These are phyloP conservation scores for Gamsiella multidivaricata DNA, from an alignment of 192 early-diverging fungal species.

Conservation along the genomic window DNA sequence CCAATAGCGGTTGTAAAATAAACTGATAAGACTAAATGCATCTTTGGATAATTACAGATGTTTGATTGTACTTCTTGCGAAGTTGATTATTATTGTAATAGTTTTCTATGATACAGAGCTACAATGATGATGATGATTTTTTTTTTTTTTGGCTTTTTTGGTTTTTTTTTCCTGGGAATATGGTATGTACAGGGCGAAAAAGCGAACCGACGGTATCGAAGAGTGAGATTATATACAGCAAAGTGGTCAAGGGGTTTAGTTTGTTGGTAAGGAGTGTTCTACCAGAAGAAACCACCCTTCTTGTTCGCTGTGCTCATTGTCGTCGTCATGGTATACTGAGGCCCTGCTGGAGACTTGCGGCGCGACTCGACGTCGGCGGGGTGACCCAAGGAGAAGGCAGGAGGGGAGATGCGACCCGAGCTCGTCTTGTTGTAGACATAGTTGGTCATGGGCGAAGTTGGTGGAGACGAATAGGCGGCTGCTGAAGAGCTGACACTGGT, in stretches of 20 bases:
- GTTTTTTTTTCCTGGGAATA: slow-evolving; percentile 5
- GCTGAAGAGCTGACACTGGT: slow-evolving; percentile 28
- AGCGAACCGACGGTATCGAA: not conserved
- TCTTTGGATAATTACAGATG: too few species aligned
- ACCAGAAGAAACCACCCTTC: slow-evolving; percentile 50
- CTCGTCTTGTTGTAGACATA: slow-evolving; percentile 50
- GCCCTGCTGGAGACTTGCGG: slow-evolving; percentile 43
- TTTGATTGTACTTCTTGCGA: too few species aligned
- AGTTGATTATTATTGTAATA: not conserved
- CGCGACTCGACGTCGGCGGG: slow-evolving; percentile 26
- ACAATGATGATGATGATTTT: not conserved
- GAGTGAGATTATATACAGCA: slow-evolving; percentile 17
- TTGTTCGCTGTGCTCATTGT: slow-evolving; percentile 25
- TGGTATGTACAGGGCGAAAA: slow-evolving; percentile 20
- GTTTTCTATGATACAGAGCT: not conserved
- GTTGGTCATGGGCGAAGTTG: slow-evolving; percentile 48
- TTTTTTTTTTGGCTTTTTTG: not conserved
- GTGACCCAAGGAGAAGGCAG: slow-evolving; percentile 42
- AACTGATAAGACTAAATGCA: too few species aligned
- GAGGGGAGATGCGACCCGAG: slow-evolving; percentile 48
- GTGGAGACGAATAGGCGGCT: slow-evolving; percentile 34
- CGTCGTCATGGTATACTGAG: slow-evolving; percentile 42
- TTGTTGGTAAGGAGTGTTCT: slow-evolving; percentile 1
- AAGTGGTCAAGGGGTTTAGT: not conserved
- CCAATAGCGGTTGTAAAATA: too few species aligned